A percentile compares a stretch with the other conserved stretches of the same genome.
Evolutionary conservation across 2,329 filamentous ascomycete genomes (phyloP).

Genomic region (Lachnellula hyalina): DNA sequence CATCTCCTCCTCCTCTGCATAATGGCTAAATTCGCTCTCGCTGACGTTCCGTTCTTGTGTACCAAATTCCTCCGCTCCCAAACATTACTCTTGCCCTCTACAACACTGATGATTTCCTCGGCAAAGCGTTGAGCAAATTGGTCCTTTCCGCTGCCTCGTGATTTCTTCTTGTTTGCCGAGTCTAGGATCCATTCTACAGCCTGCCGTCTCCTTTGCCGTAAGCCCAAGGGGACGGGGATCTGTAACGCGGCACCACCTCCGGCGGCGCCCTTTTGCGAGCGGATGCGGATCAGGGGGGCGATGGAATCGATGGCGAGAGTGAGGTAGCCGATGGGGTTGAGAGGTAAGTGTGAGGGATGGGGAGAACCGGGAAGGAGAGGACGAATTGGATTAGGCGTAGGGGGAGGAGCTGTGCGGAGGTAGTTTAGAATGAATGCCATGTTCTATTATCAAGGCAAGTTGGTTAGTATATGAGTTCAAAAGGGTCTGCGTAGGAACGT

Average conservation of each 20-base stretch:
- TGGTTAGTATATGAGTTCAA: not conserved
- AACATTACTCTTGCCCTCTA: constrained; percentile 75
- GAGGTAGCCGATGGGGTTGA: constrained; percentile 86
- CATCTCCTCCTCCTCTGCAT: constrained; percentile 31
- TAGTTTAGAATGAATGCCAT: constrained; percentile 78
- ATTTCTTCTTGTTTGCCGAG: constrained; percentile 71
- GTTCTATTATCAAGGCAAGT: constrained; percentile 48
- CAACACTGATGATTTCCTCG: constrained; percentile 79
- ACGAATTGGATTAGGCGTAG: constrained; percentile 64
- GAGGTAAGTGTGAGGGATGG: constrained; percentile 71
- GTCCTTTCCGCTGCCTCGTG: constrained; percentile 62
- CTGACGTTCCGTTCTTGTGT: constrained; percentile 75
- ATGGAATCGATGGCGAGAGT: constrained; percentile 89
- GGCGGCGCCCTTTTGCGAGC: constrained; percentile 67
- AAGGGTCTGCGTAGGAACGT: constrained; percentile 16
- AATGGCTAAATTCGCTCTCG: constrained; percentile 64
- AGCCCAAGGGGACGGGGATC: constrained; percentile 69
- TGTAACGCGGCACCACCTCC: constrained; percentile 84
- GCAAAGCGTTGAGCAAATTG: constrained; percentile 75
- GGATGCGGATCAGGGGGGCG: constrained; percentile 78
- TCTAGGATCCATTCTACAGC: constrained; percentile 89
- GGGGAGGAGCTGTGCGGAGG: constrained; percentile 79
- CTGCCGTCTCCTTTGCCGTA: constrained; percentile 69
- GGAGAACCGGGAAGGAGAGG: constrained; percentile 73
- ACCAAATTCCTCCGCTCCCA: constrained; percentile 77